Conservation (phyloP, 441 rosid genomes). For the Adansonia grandidieri region DNA sequence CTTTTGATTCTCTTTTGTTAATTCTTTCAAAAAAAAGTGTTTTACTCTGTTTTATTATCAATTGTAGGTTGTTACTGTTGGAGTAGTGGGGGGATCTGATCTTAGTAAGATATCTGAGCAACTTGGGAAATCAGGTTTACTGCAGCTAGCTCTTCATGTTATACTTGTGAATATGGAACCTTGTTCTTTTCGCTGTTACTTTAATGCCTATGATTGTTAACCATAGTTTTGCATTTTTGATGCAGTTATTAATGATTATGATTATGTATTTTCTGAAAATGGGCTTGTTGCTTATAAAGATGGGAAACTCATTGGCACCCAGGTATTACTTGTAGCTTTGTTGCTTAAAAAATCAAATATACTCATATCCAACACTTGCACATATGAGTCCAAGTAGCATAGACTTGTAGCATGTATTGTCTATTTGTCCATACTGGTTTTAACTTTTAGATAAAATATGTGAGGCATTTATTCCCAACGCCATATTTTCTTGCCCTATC, state of each 20-base stretch:
- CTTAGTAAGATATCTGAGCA: constrained; percentile 90
- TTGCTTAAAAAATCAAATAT: no score
- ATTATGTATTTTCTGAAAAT: constrained; percentile 94
- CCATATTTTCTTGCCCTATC: neutral
- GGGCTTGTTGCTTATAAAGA: constrained; percentile 96
- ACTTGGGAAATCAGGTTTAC: constrained; percentile 81
- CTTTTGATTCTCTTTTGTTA: constrained; percentile 10
- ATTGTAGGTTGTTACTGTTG: constrained; percentile 77
- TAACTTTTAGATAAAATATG: neutral
- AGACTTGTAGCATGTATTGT: neutral
- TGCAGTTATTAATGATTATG: constrained; percentile 83
- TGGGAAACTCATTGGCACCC: constrained; percentile 79
- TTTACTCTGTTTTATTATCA: neutral
- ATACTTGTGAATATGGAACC: neutral
- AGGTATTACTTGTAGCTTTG: constrained; percentile 49
- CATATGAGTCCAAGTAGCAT: no score
- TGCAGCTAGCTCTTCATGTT: neutral
- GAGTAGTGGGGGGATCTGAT: constrained; percentile 98
- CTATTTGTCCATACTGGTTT: neutral
- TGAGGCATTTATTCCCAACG: neutral
- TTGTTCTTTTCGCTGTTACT: neutral
- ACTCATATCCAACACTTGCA: no score
- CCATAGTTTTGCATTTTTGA: neutral
- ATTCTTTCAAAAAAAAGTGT: constrained; percentile 15
- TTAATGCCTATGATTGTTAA: neutral